Evolutionary conservation across 2,329 filamentous ascomycete species (phyloP), one percentile per base, ranked within the genome.

Genomic region (Sporothrix schenckii): DNA sequence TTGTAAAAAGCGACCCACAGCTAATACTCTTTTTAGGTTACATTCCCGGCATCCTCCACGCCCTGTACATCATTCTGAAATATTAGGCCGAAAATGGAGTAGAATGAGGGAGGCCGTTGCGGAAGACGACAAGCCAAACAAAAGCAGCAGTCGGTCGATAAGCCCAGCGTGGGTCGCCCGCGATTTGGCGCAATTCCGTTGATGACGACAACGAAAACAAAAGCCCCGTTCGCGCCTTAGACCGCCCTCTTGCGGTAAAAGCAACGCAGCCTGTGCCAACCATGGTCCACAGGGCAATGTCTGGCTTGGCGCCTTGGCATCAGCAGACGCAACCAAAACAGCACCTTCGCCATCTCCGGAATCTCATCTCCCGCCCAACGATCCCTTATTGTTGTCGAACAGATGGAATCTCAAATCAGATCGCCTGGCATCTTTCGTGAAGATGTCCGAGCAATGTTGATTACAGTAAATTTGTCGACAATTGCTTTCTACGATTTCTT

Each of bases 61-160:
- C 93, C 73, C 83, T 97, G 84, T 97, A 95, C 87, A 94, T 97
- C 78, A 95, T 97, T 76, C 86, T 95, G 77, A 95, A 94, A 83
- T 94, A 93, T 80, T 96, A 92, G 70, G 67, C 53, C 39, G 19
- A 14, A 21, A 30, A 34, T 30, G 53, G 16, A 39, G 34, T 47
- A 39, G 39, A 44, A 21, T 52, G 41, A 10, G 30, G 52, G 41
- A 19, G 30, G 19, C 14, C 4, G 27, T 41, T 19, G 30, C 10
- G n/a, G 24, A 19, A 30, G 58, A 54, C 68, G 58, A 69, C 7
- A 47, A 2, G 21, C n/a, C 13, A 44, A 44, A 44, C 4, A 3
- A 27, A 30, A 47, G 19, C 52, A 39, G 11, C 21, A 52, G 44
- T 4, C 21, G 60, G 27, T 63, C 61, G 24, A 14, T 16, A 14